phyloP scores from a whole-genome alignment of 345 rosid genomes.

The Pistacia atlantica region DNA sequence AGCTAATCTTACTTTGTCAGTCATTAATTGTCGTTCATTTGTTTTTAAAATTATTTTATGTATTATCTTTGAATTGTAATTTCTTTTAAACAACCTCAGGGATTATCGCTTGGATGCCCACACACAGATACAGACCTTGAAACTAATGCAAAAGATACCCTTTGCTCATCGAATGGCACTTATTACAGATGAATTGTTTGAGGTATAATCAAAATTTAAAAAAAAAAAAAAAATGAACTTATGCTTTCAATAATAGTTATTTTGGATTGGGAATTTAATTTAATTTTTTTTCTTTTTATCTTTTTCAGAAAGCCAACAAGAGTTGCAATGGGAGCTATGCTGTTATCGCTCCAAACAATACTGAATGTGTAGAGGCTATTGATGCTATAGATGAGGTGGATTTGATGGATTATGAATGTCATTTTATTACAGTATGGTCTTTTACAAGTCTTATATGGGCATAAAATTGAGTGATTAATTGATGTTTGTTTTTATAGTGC shows the following conservation, averaged over 20 bases:
- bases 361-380: conserved; percentile 28
- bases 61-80: not conserved
- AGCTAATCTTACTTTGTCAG: not conserved
- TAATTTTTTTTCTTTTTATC: not conserved
- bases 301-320: conserved; percentile 25
- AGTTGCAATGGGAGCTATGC: conserved; percentile 35
- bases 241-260: not conserved
- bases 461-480: not conserved
- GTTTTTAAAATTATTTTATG: not conserved
- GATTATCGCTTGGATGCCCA: conserved; percentile 27
- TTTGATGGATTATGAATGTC: not conserved
- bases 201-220: conserved; percentile 1
- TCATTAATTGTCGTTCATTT: not conserved
- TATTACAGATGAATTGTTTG: conserved; percentile 25
- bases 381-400: conserved; percentile 20
- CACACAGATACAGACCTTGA: conserved; percentile 29
- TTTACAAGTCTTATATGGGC: not conserved
- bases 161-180: conserved; percentile 25
- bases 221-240: too few relatives aligned
- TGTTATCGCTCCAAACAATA: conserved; percentile 25
- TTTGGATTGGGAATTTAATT: not conserved
- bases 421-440: not conserved
- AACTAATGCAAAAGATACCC: conserved; percentile 28
- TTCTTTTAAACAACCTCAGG: conserved; percentile 9
- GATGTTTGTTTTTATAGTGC: conserved; percentile 7